phyloP scores from a whole-genome alignment of 2,329 filamentous ascomycete species.

The Colletotrichum tropicale region DNA sequence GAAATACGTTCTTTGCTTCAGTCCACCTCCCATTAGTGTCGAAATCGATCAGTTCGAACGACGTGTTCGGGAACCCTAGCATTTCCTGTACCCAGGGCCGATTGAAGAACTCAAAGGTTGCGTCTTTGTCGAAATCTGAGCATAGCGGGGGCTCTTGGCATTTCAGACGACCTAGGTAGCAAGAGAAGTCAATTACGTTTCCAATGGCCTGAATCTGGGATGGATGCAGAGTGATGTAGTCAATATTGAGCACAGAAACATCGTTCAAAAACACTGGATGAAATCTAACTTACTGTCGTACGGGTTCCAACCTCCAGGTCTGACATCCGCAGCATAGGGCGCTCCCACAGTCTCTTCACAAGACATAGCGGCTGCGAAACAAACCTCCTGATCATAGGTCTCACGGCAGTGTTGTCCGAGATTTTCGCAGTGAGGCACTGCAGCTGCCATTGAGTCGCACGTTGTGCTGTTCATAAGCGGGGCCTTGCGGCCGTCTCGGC shows the following conservation, averaged over 20 bases:
- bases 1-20: neutral
- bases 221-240: fast-evolving
- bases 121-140: neutral
- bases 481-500: neutral
- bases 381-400: neutral
- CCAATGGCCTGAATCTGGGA: fast-evolving
- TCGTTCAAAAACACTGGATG: fast-evolving
- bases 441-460: neutral
- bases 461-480: neutral
- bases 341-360: neutral
- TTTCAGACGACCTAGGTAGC: neutral
- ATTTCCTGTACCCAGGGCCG: neutral
- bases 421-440: neutral
- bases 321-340: neutral
- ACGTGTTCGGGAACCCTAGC: neutral
- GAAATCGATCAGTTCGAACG: neutral
- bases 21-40: neutral
- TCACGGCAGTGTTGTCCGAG: neutral
- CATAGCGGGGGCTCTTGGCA: neutral
- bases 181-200: fast-evolving
- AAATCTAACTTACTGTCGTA: neutral
- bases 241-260: neutral
- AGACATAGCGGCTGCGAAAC: neutral
- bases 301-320: neutral
- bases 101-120: neutral